Evolutionary conservation across 495 filamentous ascomycete species (phyloP), one percentile per base, ranked within the genome.

Genomic region (Neurospora sp.): DNA sequence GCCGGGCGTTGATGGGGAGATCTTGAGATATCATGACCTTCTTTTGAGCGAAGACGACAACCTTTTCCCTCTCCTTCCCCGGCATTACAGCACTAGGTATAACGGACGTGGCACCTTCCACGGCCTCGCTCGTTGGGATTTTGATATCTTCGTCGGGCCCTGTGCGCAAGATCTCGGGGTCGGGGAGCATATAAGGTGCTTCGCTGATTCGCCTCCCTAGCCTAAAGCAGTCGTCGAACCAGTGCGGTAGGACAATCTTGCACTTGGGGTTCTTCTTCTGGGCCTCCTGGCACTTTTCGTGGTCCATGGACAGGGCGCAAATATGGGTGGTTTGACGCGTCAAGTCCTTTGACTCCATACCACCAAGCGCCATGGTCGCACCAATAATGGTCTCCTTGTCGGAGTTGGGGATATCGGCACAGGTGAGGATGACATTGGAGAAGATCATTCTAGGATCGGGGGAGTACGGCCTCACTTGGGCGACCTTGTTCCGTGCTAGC

Each of bases 151-250:
- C 87, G 69, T 87, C 84, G 35, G 87, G 83, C 5, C 81, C 81
- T 68, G 83, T 83, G 35, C 83, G 86, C 17, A 93, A 78, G 22
- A 96, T 92, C 74, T 94, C 92, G 1, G 96, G 93, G 75, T 98
- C 86, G 16, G 96, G 96, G 14, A 98, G 88, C 27, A 86, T 84
- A 79, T 99, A 99, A 14, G 96, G 96, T 14, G 84, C 81, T 76
- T 98, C 96, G 75, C 92, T 89, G 72, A 99, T 97, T 68, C 91
- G 88, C 76, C 90, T 91, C 44, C 94, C 93, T 61, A 99, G 89
- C 80, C 92, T 94, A 41, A 99, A 87, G 79, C 96, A 99, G 78
- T 97, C 95, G 75, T 98, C 96, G 77, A 99, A 97, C 96, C 96
- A 98, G 78, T 99, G 96, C 39, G 96, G 96, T 69, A 98, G 84